Evolutionary conservation across 306 rosid genomes (phyloP).

Genomic region (Bauhinia variegata): DNA sequence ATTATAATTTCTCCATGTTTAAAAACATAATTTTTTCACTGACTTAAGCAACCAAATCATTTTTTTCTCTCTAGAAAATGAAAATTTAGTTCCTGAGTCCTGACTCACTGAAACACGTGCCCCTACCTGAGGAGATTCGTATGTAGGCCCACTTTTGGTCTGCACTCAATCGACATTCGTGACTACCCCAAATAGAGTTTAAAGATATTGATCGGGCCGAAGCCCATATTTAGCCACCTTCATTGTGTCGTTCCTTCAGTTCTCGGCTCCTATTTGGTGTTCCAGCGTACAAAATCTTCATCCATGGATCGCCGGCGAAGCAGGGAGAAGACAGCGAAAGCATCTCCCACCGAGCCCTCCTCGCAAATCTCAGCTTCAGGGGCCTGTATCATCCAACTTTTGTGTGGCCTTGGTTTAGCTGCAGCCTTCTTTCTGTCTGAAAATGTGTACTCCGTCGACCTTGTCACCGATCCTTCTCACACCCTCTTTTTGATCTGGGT

Average conservation of each 20-base stretch:
- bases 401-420: conserved; percentile 31
- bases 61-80: no score
- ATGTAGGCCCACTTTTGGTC: no score
- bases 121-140: no score
- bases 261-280: not conserved
- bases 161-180: no score
- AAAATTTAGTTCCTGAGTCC: no score
- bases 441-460: conserved; percentile 32
- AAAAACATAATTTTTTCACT: no score
- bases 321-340: conserved; percentile 16
- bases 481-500: conserved; percentile 51
- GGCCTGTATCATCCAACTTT: conserved; percentile 21
- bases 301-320: conserved; percentile 36
- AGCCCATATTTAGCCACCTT: not conserved
- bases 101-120: no score
- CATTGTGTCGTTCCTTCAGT: not conserved
- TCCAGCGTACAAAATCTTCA: not conserved
- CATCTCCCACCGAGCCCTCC: not conserved
- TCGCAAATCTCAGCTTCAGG: conserved; percentile 31
- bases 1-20: no score
- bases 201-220: no score
- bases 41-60: no score
- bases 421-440: conserved; percentile 30
- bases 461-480: conserved; percentile 43
- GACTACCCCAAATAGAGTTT: no score